A percentile compares a stretch with the other conserved stretches of the same genome.
phyloP scores from a whole-genome alignment of 164 flowering plant species.

The Nymphaea thermarum region DNA sequence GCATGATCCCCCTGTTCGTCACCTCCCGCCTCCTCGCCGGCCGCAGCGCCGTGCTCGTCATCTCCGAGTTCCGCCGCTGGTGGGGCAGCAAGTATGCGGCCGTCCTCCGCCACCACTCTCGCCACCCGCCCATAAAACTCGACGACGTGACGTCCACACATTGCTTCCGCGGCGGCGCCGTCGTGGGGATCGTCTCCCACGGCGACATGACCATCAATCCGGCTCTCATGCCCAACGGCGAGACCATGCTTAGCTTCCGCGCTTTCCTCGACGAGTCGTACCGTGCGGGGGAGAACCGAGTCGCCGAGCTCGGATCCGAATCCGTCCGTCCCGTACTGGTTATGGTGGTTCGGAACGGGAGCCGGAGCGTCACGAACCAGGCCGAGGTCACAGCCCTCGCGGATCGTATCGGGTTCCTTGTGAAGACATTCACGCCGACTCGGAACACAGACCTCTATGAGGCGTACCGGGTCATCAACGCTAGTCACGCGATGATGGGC shows the following conservation, averaged over 20 bases:
- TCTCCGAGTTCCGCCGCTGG: constrained; percentile 23
- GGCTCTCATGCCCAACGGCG: constrained; percentile 2
- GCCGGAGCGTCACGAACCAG: constrained; percentile 25
- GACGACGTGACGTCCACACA: constrained; percentile 25
- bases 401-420: constrained; percentile 34
- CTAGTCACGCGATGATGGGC: constrained; percentile 39
- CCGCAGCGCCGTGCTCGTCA: constrained; percentile 14
- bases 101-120: constrained; percentile 21
- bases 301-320: not conserved
- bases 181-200: constrained; percentile 7
- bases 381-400: constrained; percentile 14
- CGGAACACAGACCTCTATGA: constrained; percentile 13
- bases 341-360: constrained; percentile 15
- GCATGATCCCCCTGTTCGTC: constrained; percentile 32
- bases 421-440: constrained; percentile 24
- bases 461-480: constrained; percentile 20
- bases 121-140: constrained; percentile 26
- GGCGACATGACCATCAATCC: constrained; percentile 3
- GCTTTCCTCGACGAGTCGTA: constrained; percentile 3
- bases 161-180: constrained; percentile 29
- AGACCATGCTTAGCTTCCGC: constrained; percentile 5
- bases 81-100: constrained; percentile 39
- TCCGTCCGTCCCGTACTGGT: constrained; percentile 23
- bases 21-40: constrained; percentile 18
- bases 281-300: not conserved